Evolutionary conservation across 805 yeast genomes (phyloP), one percentile per base, ranked within the genome.

Genomic region (Starmerella riodocensis): DNA sequence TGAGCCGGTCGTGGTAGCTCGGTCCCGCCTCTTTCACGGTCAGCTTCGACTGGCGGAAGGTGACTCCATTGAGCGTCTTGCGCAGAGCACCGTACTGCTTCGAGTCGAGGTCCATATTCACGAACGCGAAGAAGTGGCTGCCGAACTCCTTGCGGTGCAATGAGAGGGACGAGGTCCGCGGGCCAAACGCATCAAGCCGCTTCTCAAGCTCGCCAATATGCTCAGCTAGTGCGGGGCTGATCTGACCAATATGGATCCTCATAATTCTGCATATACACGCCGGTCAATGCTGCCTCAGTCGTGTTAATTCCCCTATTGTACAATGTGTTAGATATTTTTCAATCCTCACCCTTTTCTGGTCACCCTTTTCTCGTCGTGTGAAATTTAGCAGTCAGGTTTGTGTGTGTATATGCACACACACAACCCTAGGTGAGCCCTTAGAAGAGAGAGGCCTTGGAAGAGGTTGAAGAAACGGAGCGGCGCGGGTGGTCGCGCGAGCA

Each of bases 41-140:
- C 26, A 88, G 57, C 38, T 68, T 72, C 20, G 78, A 66, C 2
- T 93, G 94, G 67, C 80, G 83, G 59, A 69, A 88, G 20, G 69
- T 70, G 1, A 78, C 71, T 23, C 86, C 91, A 54, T 83, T 71
- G 47, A 82, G 68, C 0, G 79, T 63, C 6, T 61, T 56, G 42
- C 69, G 67, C 37, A 88, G 58, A 34, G 69, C 70, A 1, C 58
- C 60, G 39, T 67, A 73, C 26, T 66, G 63, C 17, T 60, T 58
- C 3, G 65, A 62, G 1, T 66, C 56, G 11, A 77, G 57, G n/a
- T 63, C 59, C 57, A 88, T 62, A 18, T 79, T 73, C 1, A 81
- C 56, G 47, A 69, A 84, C 1, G 77, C 95, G 62, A 74, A 91
- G 49, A 61, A 61, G 41, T 63, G 67, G 33, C 70, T 76, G 20